A percentile compares a stretch with the other conserved stretches of the same genome.
These are phyloP conservation scores for Erythrophleum ivorense DNA, from an alignment of 331 rosid species.

Conservation along the genomic window DNA sequence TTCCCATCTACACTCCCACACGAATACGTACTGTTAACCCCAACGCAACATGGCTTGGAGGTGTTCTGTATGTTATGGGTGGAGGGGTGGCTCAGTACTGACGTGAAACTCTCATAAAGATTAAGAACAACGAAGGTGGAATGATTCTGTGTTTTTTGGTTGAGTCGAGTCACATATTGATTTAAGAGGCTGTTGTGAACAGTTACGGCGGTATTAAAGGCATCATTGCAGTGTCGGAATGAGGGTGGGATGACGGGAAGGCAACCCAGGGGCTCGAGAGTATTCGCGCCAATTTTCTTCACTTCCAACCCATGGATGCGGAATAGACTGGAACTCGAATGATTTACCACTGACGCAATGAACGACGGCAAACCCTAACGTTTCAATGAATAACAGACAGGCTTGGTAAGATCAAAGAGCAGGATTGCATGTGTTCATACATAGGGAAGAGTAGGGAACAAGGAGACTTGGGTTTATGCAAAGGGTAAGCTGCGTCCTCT, in stretches of 20 bases:
- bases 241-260: background rate
- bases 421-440: no score
- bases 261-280: conserved; percentile 25
- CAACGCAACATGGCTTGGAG: conserved; percentile 24
- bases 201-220: background rate
- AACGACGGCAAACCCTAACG: conserved; percentile 12
- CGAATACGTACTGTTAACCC: background rate
- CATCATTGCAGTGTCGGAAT: background rate
- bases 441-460: no score
- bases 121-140: conserved; percentile 12
- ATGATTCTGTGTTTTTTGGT: background rate
- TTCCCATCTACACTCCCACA: conserved; percentile 13
- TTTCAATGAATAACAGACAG: background rate
- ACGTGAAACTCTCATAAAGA: background rate
- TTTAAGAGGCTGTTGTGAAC: conserved; percentile 17
- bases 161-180: background rate
- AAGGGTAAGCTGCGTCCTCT: no score
- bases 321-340: background rate
- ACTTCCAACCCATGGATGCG: conserved; percentile 19
- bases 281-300: background rate
- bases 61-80: background rate
- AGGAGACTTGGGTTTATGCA: no score
- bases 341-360: conserved; percentile 1
- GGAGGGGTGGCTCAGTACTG: conserved; percentile 15
- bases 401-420: background rate